Conservation (phyloP, 2,329 filamentous ascomycete genomes). For the Fusarium hainanense region DNA sequence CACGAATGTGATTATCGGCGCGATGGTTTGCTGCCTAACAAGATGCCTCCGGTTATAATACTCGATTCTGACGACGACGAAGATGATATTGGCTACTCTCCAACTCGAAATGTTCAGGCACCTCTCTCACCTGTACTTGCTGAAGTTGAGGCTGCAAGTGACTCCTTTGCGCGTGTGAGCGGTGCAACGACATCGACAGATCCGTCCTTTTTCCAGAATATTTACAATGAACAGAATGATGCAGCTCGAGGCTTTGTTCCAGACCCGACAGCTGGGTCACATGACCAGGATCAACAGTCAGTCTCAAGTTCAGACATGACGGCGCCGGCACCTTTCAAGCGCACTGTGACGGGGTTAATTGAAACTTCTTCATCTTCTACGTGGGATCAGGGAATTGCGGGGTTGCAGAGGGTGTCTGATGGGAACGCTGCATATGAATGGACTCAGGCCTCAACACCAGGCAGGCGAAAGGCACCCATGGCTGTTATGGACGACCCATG, state of each 20-base stretch:
- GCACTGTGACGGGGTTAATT: constrained; percentile 43
- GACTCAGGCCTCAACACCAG: constrained; percentile 51
- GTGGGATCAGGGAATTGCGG: constrained; percentile 45
- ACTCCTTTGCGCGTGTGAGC: constrained; percentile 45
- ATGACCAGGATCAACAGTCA: constrained; percentile 16
- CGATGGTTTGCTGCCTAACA: constrained; percentile 15
- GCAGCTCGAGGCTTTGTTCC: constrained; percentile 42
- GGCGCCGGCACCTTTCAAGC: constrained; percentile 44
- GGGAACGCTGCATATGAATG: constrained; percentile 40
- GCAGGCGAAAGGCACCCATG: constrained; percentile 40
- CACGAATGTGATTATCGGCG: constrained; percentile 2
- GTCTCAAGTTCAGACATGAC: constrained; percentile 44
- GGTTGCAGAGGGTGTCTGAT: constrained; percentile 17
- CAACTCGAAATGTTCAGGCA: constrained; percentile 22
- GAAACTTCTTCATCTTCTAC: constrained; percentile 45
- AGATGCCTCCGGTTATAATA: constrained; percentile 48
- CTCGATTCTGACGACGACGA: constrained; percentile 56
- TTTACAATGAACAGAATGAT: constrained; percentile 60
- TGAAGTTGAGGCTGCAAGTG: constrained; percentile 18
- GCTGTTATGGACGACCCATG: constrained; percentile 52
- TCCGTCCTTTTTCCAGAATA: constrained; percentile 58
- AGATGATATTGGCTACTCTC: constrained; percentile 46
- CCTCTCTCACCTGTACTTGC: background rate
- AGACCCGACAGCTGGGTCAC: constrained; percentile 14
- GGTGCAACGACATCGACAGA: constrained; percentile 58